Evolutionary conservation across 1,284 basidiomycete species (phyloP).

Genomic region (Laetiporus sulphureus): DNA sequence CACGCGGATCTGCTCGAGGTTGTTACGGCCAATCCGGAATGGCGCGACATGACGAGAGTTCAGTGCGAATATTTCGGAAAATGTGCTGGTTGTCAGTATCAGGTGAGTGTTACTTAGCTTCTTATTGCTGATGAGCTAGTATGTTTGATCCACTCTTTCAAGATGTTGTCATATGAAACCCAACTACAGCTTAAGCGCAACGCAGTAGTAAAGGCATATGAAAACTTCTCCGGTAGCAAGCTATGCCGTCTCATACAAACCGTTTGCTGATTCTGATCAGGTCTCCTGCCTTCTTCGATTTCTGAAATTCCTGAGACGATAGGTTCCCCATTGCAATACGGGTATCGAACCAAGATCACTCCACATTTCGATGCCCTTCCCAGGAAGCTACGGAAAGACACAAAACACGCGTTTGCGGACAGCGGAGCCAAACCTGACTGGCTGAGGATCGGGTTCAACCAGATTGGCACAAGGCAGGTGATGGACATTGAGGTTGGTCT

Average conservation of each 20-base stretch:
- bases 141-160: not conserved
- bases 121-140: not conserved
- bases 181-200: constrained; percentile 85
- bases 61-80: constrained; percentile 83
- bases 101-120: constrained; percentile 33
- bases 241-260: no score
- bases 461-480: constrained; percentile 68
- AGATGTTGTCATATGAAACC: constrained; percentile 85
- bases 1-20: constrained; percentile 73
- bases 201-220: constrained; percentile 85
- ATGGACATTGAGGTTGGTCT: constrained; percentile 87
- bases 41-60: constrained; percentile 60
- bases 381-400: constrained; percentile 37
- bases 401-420: constrained; percentile 17
- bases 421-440: constrained; percentile 41
- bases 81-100: constrained; percentile 78
- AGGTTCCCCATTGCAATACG: constrained; percentile 82
- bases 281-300: constrained; percentile 48
- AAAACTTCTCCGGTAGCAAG: constrained; percentile 74
- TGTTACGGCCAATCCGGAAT: constrained; percentile 52
- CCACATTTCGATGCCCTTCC: constrained; percentile 90
- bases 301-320: constrained; percentile 76
- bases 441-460: constrained; percentile 88
- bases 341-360: constrained; percentile 95
- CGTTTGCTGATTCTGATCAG: no score